Evolutionary conservation across 306 rosid species (phyloP), one percentile per base, ranked within the genome.

Genomic region (Cajanus cajan): DNA sequence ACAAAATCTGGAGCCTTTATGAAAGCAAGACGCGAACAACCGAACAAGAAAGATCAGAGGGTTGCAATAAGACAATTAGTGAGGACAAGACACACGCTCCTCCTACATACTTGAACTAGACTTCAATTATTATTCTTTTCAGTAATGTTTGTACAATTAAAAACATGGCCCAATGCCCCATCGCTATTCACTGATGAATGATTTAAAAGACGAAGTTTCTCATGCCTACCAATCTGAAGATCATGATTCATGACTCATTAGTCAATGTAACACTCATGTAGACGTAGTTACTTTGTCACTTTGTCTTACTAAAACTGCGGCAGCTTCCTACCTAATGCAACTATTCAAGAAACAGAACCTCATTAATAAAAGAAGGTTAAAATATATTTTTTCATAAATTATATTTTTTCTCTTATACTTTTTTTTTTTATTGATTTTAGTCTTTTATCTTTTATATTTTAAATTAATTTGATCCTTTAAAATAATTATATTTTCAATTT

Each of bases 121-220:
- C 18, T 66, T 66, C 15, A 31, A n/a, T 37, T 37, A 18, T 39
- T 52, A 7, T 5, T 73, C 50, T 52, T 11, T n/a, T 25, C 13
- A 18, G 34, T 16, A 18, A 67, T 18, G 50, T 72, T 33, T 6
- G 51, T 71, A 33, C 76, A 36, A 72, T 1, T 13, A 16, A 16
- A 36, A 51, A 28, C 31, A 28, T 28, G 31, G 31, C 31, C 31
- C 3, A 28, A 3, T 28, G n/a, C n/a, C n/a, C n/a, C n/a, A n/a
- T n/a, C n/a, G n/a, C n/a, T n/a, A n/a, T n/a, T 28, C 31, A 28
- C 31, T 28, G 19, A 6, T 4, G 50, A 79, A 59, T n/a, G 66
- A 62, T 74, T 34, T 71, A 59, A 71, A 48, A 79, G 16, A 71
- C 36, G 83, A 79, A 79, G 83, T 64, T 79, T 79, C 83, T 73